These are phyloP conservation scores for Keithomyces neogunnii DNA, from an alignment of 2,329 filamentous ascomycete genomes.

Conservation along the genomic window DNA sequence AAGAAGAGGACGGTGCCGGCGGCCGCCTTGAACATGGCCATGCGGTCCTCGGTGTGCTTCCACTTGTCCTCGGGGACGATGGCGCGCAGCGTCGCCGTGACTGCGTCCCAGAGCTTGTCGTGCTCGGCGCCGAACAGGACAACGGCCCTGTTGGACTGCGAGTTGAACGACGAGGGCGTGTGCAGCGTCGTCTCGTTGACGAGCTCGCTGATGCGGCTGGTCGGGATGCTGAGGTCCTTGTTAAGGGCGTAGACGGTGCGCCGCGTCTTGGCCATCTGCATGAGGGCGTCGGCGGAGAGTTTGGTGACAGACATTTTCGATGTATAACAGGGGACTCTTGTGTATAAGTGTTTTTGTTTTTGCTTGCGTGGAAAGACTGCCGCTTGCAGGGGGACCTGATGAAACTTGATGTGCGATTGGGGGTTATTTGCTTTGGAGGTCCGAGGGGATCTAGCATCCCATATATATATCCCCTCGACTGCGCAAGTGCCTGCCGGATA, in stretches of 20 bases:
- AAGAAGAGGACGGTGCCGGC: constrained; percentile 87
- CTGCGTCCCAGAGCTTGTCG: constrained; percentile 78
- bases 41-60: constrained; percentile 37
- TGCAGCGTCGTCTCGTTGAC: constrained; percentile 56
- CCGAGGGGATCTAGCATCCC: no score
- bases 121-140: constrained; percentile 77
- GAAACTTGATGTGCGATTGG: no score
- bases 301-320: constrained; percentile 33
- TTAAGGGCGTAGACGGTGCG: constrained; percentile 61
- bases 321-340: background rate
- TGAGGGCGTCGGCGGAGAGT: constrained; percentile 40
- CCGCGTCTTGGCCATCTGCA: constrained; percentile 58
- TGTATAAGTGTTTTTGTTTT: constrained; percentile 8
- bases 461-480: no score
- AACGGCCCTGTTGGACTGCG: constrained; percentile 70
- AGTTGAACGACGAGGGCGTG: constrained; percentile 81
- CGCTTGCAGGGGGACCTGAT: no score
- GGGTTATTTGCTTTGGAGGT: no score
- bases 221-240: constrained; percentile 47
- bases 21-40: constrained; percentile 54
- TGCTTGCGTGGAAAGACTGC: constrained; percentile 6
- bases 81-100: constrained; percentile 36
- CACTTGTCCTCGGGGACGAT: constrained; percentile 60
- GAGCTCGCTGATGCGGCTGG: constrained; percentile 55
- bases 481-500: no score